These are phyloP conservation scores for Oryza punctata DNA, from an alignment of 176 grass and related monocot genomes.

Conservation along the genomic window DNA sequence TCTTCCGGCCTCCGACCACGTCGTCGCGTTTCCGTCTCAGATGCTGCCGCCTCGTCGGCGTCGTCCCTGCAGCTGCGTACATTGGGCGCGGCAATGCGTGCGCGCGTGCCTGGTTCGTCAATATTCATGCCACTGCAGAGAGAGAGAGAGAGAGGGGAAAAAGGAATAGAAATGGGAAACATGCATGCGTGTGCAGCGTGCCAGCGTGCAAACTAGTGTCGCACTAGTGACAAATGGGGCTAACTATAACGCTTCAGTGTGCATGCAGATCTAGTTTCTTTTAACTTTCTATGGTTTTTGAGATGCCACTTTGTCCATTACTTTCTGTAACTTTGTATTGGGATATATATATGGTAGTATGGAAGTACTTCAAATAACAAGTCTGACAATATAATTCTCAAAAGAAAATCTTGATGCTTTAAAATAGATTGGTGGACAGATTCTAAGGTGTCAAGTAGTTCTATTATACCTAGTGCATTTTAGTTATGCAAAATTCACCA, in stretches of 20 bases:
- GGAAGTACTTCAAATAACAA: too few species aligned
- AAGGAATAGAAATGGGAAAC: neutral
- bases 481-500: too few species aligned
- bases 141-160: neutral
- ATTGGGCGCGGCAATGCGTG: neutral
- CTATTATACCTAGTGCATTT: too few species aligned
- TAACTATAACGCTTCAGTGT: neutral
- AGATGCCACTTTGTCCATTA: too few species aligned
- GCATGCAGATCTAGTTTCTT: neutral
- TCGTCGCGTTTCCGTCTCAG: constrained; percentile 6
- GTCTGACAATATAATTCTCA: too few species aligned
- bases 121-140: neutral
- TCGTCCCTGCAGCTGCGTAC: neutral
- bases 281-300: too few species aligned
- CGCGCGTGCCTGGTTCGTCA: neutral
- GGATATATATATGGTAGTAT: too few species aligned
- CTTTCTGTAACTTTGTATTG: too few species aligned
- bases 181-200: neutral
- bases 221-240: neutral
- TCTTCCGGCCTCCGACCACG: neutral
- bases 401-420: too few species aligned
- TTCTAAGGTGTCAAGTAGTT: too few species aligned
- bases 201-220: neutral
- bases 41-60: neutral
- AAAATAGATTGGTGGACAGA: too few species aligned